phyloP scores from a whole-genome alignment of 1,139 yeast species.

The Arxiozyma slooffiae region DNA sequence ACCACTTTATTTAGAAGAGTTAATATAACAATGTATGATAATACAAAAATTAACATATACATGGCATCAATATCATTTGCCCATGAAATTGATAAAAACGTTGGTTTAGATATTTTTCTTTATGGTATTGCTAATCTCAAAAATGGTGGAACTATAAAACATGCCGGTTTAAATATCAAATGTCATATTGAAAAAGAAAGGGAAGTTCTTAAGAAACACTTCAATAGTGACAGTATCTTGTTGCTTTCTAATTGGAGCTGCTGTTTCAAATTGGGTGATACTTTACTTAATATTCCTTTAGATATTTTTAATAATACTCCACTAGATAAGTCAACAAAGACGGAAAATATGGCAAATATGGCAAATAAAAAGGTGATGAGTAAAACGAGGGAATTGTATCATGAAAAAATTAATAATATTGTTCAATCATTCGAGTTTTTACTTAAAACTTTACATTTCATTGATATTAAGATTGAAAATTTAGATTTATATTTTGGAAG shows the following conservation, averaged over 20 bases:
- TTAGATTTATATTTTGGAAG: conserved; percentile 13
- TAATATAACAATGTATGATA: conserved; percentile 8
- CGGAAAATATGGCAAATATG: not conserved
- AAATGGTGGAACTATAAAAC: conserved; percentile 14
- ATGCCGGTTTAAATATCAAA: conserved; percentile 14
- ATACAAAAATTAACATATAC: conserved; percentile 9
- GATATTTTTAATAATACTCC: not conserved
- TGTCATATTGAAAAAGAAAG: conserved; percentile 9
- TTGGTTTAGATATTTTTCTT: conserved; percentile 14
- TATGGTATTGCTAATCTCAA: conserved; percentile 12
- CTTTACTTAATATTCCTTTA: conserved; percentile 3
- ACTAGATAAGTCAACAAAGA: not conserved
- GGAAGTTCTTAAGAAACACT: not conserved
- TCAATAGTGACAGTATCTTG: not conserved
- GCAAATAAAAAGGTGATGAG: not conserved
- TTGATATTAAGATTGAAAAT: conserved; percentile 27
- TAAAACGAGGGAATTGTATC: not conserved
- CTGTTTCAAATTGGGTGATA: conserved; percentile 11
- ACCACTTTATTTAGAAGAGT: conserved; percentile 11
- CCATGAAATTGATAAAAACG: conserved; percentile 9
- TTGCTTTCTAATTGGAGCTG: not conserved
- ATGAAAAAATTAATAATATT: not conserved
- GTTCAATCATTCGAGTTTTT: not conserved
- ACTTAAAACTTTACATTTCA: conserved; percentile 14
- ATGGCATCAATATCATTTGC: conserved; percentile 15